phyloP scores from a whole-genome alignment of 148 eudicot species.

The Amaranthus cruentus region DNA sequence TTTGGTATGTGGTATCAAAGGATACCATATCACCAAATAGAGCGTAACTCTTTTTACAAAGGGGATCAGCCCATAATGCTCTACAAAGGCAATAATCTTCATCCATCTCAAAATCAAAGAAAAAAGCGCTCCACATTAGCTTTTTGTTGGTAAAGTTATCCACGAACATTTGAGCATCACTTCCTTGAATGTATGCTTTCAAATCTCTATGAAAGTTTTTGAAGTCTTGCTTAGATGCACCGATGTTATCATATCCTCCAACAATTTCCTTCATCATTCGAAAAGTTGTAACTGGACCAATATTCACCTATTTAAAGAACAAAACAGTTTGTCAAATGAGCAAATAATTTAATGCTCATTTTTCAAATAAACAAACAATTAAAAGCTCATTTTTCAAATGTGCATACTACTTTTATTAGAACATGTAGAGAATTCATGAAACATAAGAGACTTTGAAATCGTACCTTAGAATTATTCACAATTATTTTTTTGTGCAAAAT shows the following conservation, averaged over 20 bases:
- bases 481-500: not conserved
- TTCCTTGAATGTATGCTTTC: not conserved
- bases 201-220: not conserved
- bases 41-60: slow-evolving; percentile 3
- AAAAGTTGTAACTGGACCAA: not conserved
- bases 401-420: not conserved
- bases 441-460: not conserved
- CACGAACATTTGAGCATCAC: not conserved
- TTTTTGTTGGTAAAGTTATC: not conserved
- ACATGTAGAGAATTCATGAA: no score
- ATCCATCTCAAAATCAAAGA: not conserved
- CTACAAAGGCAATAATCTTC: not conserved
- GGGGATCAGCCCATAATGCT: not conserved
- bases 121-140: not conserved
- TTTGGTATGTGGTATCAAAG: not conserved
- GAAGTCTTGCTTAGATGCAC: not conserved
- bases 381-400: no score
- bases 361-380: no score
- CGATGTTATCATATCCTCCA: slow-evolving; percentile 1
- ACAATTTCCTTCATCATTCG: not conserved
- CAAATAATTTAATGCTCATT: no score
- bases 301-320: not conserved
- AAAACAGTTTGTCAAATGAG: no score
- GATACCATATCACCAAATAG: not conserved
- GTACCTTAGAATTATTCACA: not conserved